Percentiles rank a stretch among this genome's conserved stretches.
Conservation (phyloP, 768 basidiomycete species). For the Exidia glandulosa region DNA sequence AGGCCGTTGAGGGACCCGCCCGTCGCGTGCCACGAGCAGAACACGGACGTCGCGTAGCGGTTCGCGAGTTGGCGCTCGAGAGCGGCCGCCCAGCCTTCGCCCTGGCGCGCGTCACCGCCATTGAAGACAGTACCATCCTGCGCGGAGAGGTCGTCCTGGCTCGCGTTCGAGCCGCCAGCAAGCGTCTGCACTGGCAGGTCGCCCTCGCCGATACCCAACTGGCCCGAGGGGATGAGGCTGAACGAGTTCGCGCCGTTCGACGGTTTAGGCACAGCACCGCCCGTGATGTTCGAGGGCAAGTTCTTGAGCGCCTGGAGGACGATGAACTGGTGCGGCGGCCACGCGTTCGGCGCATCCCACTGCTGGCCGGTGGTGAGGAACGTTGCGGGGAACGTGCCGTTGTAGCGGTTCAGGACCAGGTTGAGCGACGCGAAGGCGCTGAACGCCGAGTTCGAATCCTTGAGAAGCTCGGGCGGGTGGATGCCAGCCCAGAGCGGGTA, state of each 20-base stretch:
- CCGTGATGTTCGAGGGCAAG: slow-evolving; percentile 63
- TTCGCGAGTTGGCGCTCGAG: slow-evolving; percentile 71
- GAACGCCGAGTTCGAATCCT: slow-evolving; percentile 49
- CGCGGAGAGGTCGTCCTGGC: slow-evolving; percentile 38
- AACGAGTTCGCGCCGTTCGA: slow-evolving; percentile 45
- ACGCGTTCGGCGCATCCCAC: slow-evolving; percentile 86
- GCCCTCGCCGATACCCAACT: slow-evolving; percentile 63
- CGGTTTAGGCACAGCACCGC: slow-evolving; percentile 41
- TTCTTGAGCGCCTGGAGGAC: slow-evolving; percentile 63
- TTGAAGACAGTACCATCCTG: slow-evolving; percentile 53
- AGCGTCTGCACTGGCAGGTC: slow-evolving; percentile 61
- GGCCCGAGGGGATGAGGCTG: slow-evolving; percentile 62
- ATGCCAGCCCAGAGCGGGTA: slow-evolving; percentile 86
- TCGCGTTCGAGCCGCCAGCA: slow-evolving; percentile 28
- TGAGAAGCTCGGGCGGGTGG: slow-evolving; percentile 57
- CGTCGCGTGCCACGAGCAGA: slow-evolving; percentile 72
- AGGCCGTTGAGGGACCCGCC: slow-evolving; percentile 67
- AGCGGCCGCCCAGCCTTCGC: slow-evolving; percentile 55
- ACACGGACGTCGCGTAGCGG: slow-evolving; percentile 67
- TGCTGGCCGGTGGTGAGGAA: slow-evolving; percentile 72
- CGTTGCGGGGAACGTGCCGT: slow-evolving; percentile 75
- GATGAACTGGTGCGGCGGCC: slow-evolving; percentile 83
- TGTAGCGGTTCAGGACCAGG: slow-evolving; percentile 72
- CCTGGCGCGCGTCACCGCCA: slow-evolving; percentile 48
- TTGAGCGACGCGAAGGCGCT: slow-evolving; percentile 65